phyloP scores from a whole-genome alignment of 345 rosid genomes.

The Populus nigra region DNA sequence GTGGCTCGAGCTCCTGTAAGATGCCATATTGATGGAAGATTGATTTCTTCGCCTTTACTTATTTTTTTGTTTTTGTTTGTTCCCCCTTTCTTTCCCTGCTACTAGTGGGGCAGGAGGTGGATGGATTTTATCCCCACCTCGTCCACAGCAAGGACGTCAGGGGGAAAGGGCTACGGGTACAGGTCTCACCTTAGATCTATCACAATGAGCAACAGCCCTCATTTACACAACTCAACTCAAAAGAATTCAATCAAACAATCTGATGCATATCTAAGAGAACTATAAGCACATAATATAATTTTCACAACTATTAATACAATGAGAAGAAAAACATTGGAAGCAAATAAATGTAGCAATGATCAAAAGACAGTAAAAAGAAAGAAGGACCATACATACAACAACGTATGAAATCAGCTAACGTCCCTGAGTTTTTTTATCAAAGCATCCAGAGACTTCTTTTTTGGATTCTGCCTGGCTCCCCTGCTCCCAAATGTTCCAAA shows the following conservation, averaged over 20 bases:
- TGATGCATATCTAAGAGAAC: conserved; percentile 20
- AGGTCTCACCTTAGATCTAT: conserved; percentile 10
- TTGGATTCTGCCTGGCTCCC: conserved; percentile 79
- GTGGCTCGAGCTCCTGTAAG: background rate
- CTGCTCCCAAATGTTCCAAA: conserved; percentile 91
- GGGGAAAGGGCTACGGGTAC: background rate
- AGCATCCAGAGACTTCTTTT: conserved; percentile 87
- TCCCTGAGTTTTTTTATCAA: conserved; percentile 89
- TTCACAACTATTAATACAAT: conserved; percentile 25
- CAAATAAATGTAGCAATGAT: conserved; percentile 24
- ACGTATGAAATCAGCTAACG: conserved; percentile 49
- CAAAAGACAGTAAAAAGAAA: conserved; percentile 15
- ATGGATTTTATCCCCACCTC: background rate
- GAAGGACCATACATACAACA: conserved; percentile 28
- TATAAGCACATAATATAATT: conserved; percentile 28
- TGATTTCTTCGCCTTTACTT: too few species aligned
- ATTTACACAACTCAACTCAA: conserved; percentile 3
- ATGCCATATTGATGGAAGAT: background rate
- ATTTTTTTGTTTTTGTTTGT: too few species aligned
- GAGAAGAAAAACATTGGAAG: conserved; percentile 20
- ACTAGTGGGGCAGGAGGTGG: background rate
- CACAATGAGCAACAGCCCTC: conserved; percentile 11
- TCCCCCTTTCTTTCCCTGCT: background rate
- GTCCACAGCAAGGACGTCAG: background rate
- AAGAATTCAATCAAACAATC: conserved; percentile 25